A percentile compares a stretch with the other conserved stretches of the same genome.
Evolutionary conservation across 1,284 basidiomycete species (phyloP).

Genomic region (Trichosporon sp.): DNA sequence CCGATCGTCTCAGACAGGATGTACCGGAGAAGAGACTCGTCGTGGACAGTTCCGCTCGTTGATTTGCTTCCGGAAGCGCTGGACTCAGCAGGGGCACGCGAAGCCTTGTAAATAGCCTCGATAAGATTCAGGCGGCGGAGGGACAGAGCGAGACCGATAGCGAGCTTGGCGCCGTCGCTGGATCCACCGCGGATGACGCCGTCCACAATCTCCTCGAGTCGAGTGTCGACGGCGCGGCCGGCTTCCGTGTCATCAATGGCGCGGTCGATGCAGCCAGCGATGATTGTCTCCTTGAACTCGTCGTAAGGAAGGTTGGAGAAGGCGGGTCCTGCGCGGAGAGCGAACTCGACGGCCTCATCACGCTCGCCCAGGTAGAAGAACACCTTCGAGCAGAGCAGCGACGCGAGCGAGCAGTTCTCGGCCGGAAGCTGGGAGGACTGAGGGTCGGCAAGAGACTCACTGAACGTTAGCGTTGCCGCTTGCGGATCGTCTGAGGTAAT

Average conservation of each 20-base stretch:
- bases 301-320: constrained; percentile 75
- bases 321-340: constrained; percentile 80
- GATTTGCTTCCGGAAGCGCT: constrained; percentile 36
- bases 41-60: constrained; percentile 58
- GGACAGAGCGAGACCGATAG: constrained; percentile 90
- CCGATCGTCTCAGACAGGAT: constrained; percentile 86
- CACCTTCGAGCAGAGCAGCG: constrained; percentile 88
- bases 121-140: constrained; percentile 83
- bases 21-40: constrained; percentile 79
- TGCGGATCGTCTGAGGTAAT: constrained; percentile 1
- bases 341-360: constrained; percentile 89
- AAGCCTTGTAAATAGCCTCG: constrained; percentile 66
- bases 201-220: constrained; percentile 80
- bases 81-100: constrained; percentile 38
- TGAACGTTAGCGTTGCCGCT: constrained; percentile 50
- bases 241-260: constrained; percentile 66
- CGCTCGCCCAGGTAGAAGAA: constrained; percentile 94
- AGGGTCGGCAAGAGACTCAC: constrained; percentile 82
- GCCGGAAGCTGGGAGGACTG: constrained; percentile 68
- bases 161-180: constrained; percentile 81
- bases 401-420: constrained; percentile 74
- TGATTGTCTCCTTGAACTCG: constrained; percentile 90
- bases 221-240: constrained; percentile 67
- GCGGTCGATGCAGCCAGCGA: constrained; percentile 90
- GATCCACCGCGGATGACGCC: constrained; percentile 81